These are phyloP conservation scores for Globisporangium megalacanthum DNA, from an alignment of 352 stramenopile species.

Conservation along the genomic window DNA sequence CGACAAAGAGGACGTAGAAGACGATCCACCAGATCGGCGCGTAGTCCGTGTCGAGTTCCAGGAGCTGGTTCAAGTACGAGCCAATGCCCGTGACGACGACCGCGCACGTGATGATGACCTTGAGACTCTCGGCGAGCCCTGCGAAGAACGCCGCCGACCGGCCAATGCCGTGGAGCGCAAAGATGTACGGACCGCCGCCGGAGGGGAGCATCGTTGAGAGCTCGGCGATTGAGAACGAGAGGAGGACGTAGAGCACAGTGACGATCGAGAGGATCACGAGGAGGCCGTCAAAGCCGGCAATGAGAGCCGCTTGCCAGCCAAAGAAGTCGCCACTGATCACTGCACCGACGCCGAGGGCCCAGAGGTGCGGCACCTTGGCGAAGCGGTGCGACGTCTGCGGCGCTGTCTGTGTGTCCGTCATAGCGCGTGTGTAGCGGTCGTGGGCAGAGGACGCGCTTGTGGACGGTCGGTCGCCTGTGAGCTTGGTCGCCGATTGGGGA, in stretches of 20 bases:
- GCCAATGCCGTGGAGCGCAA: slow-evolving; percentile 57
- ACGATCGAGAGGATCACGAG: slow-evolving; percentile 54
- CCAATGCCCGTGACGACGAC: slow-evolving; percentile 61
- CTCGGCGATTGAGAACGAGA: slow-evolving; percentile 69
- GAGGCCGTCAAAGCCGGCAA: slow-evolving; percentile 50
- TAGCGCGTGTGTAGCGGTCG: neutral
- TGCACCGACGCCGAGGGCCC: slow-evolving; percentile 47
- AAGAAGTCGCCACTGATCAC: slow-evolving; percentile 62
- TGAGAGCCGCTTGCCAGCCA: slow-evolving; percentile 50
- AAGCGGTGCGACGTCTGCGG: slow-evolving; percentile 25
- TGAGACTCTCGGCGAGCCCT: slow-evolving; percentile 57
- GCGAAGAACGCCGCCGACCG: slow-evolving; percentile 52
- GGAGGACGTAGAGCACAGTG: slow-evolving; percentile 54
- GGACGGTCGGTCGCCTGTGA: no score
- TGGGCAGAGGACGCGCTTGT: no score
- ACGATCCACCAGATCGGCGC: slow-evolving; percentile 48
- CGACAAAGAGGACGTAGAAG: slow-evolving; percentile 60
- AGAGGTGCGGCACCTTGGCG: slow-evolving; percentile 49
- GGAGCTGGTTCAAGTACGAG: slow-evolving; percentile 59
- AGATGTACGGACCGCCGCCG: slow-evolving; percentile 55
- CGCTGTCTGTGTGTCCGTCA: slow-evolving; percentile 4
- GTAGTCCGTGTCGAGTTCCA: slow-evolving; percentile 30
- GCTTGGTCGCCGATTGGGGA: no score
- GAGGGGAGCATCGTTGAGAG: slow-evolving; percentile 50
- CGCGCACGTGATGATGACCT: slow-evolving; percentile 59